These are phyloP conservation scores for Paracoccidioides brasiliensis DNA, from an alignment of 2,329 filamentous ascomycete genomes.

Conservation along the genomic window DNA sequence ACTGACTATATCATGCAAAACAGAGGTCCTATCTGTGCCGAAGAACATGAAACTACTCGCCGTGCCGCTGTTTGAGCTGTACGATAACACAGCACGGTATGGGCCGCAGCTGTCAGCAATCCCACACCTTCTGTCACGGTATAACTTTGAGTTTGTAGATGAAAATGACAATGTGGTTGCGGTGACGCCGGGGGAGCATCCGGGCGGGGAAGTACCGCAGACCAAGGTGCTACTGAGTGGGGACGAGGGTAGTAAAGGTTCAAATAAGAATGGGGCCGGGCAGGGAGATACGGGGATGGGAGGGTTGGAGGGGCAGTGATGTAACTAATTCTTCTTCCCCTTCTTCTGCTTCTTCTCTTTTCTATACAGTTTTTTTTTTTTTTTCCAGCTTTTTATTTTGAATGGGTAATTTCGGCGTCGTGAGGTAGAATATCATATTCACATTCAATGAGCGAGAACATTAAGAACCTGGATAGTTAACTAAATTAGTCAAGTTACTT, in stretches of 20 bases:
- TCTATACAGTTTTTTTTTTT: no score
- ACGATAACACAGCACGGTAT: slow-evolving; percentile 91
- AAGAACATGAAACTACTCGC: slow-evolving; percentile 99
- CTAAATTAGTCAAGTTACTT: no score
- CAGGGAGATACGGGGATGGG: slow-evolving; percentile 10
- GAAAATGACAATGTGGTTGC: slow-evolving; percentile 81
- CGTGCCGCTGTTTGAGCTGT: slow-evolving; percentile 91
- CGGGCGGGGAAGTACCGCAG: slow-evolving; percentile 41
- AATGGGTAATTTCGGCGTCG: no score
- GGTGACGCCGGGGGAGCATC: slow-evolving; percentile 60
- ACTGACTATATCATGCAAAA: neutral
- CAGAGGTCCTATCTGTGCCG: slow-evolving; percentile 87
- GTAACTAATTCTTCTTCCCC: neutral
- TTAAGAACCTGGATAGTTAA: no score
- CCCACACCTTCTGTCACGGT: slow-evolving; percentile 82
- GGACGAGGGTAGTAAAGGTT: slow-evolving; percentile 24
- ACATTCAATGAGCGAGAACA: no score
- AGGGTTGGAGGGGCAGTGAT: slow-evolving; percentile 10
- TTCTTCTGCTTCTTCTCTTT: no score
- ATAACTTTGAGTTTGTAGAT: slow-evolving; percentile 96
- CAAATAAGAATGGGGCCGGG: neutral
- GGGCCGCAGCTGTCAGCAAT: slow-evolving; percentile 94
- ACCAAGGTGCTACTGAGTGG: slow-evolving; percentile 48
- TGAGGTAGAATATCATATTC: no score
- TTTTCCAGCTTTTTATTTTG: no score